Evolutionary conservation across 208 protist species (phyloP), one percentile per base, ranked within the genome.

Genomic region (Sergeia podlipaevii): DNA sequence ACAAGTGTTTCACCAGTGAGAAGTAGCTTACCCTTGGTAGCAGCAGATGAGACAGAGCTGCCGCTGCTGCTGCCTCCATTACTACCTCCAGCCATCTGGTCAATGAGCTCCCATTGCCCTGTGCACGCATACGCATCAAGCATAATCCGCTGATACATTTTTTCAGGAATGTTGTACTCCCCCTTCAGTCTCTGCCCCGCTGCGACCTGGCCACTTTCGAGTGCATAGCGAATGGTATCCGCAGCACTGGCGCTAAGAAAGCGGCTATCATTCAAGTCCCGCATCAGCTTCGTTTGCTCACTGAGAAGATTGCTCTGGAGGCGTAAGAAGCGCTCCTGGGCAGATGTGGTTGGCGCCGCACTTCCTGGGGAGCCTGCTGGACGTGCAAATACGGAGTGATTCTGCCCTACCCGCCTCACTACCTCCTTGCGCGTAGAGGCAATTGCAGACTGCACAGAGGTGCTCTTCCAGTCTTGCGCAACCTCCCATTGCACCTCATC

Each of bases 91-190:
- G 78, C 65, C 43, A 85, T 54, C 42, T 77, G 55, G 53, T 94
- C 86, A 44, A 91, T 78, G 21, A 70, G 65, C 27, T 75, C 77
- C 83, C 86, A 94, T 45, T 91, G 68, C 3, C 64, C 64, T 11
- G 71, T 85, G 23, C 60, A 48, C 15, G 70, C 65, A 41, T 76
- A 86, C 21, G 77, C 86, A 59, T 65, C 72, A 21, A 89, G 59
- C 73, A 80, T 80, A 56, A 66, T 80, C 53, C 82, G 77, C 47
- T 79, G 77, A 41, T 70, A 83, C 74, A 79, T 80, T 38, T 85
- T 84, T 18, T 94, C 86, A 18, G 86, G 74, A 1, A 94, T 44
- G 30, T 41, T 36, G 59, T 77, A 89, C 17, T 81, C 65, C n/a
- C 37, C 56, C 39, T 83, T 88, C n/a, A 94, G 43, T 21, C 50